Base-by-base conservation (phyloP, 2,329 filamentous ascomycete species). In the Hypoxylon sp. region DNA sequence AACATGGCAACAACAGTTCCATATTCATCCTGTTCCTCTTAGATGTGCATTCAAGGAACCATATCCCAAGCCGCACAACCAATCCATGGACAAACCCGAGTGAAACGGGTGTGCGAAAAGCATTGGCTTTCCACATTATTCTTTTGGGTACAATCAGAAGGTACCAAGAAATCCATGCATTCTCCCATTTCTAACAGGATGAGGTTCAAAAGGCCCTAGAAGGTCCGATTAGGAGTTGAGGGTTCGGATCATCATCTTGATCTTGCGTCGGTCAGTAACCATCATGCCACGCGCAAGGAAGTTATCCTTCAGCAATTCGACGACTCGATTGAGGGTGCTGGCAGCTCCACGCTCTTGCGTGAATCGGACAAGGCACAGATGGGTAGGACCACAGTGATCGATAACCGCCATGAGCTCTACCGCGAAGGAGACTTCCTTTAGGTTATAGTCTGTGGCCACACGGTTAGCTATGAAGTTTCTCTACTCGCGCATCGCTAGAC, bases 311-410 rank as follows among this genome's bases (percentile, higher is more conserved):
- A 97, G 78, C 2, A 88, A 88, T 51, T 91, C 88, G 17, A 95
- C 82, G 7, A 96, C 89, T 66, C 84, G 86, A 68, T 90, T 82
- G 74, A 97, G 96, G 62, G 89, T 94, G 63, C 88, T 94, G 26
- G 90, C 91, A 1, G 93, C 92, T n/a, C 93, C 94, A 50, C 87
- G 87, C 67, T 94, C 91, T 67, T 97, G 92, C 1, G 89, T 93
- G 69, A 97, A 90, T 25, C 90, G 87, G 20, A 90, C 84, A 59
- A 97, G 85, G 69, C 88, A 89, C 44, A 97, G 80, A 35, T 87
- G 87, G 34, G 84, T 86, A 58, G 84, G 86, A 63, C 83, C 87
- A 36, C 90, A 90, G 66, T 94, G 89, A 73, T 96, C 90, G 55
- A 96, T 88, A 26, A 96, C 88, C 1, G 88, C 91, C 75, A 95